Evolutionary conservation across 805 yeast genomes (phyloP), one percentile per base, ranked within the genome.

Genomic region (Candida maltosa): DNA sequence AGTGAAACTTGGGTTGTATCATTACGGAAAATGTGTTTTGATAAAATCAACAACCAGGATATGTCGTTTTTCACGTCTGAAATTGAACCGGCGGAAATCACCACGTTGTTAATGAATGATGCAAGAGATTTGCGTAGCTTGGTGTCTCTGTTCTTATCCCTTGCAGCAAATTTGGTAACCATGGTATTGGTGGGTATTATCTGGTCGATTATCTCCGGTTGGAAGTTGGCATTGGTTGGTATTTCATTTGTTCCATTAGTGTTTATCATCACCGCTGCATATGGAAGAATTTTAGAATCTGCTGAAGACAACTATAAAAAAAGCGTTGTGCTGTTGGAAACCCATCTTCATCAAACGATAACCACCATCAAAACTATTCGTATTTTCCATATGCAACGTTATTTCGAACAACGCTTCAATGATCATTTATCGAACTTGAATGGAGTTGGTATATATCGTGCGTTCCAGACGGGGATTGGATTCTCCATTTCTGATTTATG

Each of bases 141-240:
- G 24, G 70, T 86, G 1, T 69, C 86, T 0, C 78, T 78, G 28
- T 80, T 83, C 43, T 51, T 86, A 20, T 65, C 80, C 7, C 70
- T 80, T 0, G 28, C 77, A 0, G 46, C 77, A 1, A 73, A 81
- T 8, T 69, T 85, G 26, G 32, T 74, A 2, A 62, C 78, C 0
- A 68, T 87, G 31, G 62, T 83, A 0, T 25, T 65, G 0, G 57
- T 78, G 18, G 94, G 96, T 4, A 42, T 80, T 4, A 62, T 77
- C 5, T 93, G 97, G 97, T 79, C 96, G 0, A 42, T 87, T 1
- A 70, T 69, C 0, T 54, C 70, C 8, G 96, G 96, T 0, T 93
- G 97, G 97, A 84, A 82, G 48, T 61, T 93, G 27, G 76, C 96
- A 2, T 60, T 91, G 7, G 93, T 87, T 2, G 94, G 95, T 2